Percentiles rank a stretch among this genome's conserved stretches.
Conservation (phyloP, 2,329 filamentous ascomycete genomes). For the Paecilomyces variotii region DNA sequence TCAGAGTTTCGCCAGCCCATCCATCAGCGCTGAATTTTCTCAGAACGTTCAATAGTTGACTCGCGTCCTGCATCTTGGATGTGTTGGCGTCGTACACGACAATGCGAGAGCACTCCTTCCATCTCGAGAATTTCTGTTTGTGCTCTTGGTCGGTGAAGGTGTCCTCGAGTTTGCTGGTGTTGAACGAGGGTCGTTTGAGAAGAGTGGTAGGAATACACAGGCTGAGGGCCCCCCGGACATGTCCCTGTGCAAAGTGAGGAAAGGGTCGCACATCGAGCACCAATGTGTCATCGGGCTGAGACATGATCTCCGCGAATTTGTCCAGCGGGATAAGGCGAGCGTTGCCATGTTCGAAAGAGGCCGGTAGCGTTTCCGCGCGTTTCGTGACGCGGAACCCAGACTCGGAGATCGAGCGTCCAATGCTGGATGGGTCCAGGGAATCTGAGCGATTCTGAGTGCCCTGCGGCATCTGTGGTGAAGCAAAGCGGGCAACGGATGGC, state of each 20-base stretch:
- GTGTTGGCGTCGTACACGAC: slow-evolving; percentile 82
- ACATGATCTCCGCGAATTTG: slow-evolving; percentile 51
- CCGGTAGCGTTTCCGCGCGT: slow-evolving; percentile 49
- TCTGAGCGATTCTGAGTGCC: slow-evolving; percentile 5
- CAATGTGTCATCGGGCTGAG: slow-evolving; percentile 49
- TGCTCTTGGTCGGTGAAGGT: slow-evolving; percentile 71
- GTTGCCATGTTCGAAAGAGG: slow-evolving; percentile 36
- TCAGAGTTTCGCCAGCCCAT: slow-evolving; percentile 63
- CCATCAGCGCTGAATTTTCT: slow-evolving; percentile 88
- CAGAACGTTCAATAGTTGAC: slow-evolving; percentile 73
- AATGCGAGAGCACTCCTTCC: slow-evolving; percentile 67
- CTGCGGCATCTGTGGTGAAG: background rate
- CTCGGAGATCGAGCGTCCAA: background rate
- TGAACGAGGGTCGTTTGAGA: slow-evolving; percentile 83
- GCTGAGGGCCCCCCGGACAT: slow-evolving; percentile 75
- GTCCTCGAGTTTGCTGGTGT: slow-evolving; percentile 75
- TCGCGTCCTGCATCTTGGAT: slow-evolving; percentile 68
- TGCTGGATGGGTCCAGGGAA: slow-evolving; percentile 3
- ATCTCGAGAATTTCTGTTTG: slow-evolving; percentile 64
- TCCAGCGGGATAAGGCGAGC: slow-evolving; percentile 47
- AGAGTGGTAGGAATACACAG: slow-evolving; percentile 92
- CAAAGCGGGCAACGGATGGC: slow-evolving; percentile 2
- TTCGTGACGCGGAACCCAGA: slow-evolving; percentile 3
- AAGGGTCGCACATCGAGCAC: slow-evolving; percentile 81
- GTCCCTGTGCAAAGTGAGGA: slow-evolving; percentile 68